Conservation (phyloP, 129 eudicot species). For the Helichrysum umbraculigerum region DNA sequence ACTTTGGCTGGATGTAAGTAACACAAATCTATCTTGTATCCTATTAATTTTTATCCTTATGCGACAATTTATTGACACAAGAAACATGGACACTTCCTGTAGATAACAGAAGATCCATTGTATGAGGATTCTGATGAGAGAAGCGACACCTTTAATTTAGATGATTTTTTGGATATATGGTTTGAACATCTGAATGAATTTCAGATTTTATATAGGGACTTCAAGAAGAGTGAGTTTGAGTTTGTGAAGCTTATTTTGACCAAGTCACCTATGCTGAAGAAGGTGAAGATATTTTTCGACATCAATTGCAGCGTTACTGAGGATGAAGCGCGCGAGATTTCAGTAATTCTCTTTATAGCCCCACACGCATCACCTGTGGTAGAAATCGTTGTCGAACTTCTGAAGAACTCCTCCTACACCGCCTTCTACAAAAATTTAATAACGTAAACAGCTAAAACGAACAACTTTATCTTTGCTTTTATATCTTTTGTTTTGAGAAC, state of each 20-base stretch:
- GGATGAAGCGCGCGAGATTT: too few species aligned
- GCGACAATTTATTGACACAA: not conserved
- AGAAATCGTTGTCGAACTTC: too few species aligned
- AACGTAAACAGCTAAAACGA: too few species aligned
- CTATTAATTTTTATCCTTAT: not conserved
- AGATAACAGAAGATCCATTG: not conserved
- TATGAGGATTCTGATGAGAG: not conserved
- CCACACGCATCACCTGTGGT: too few species aligned
- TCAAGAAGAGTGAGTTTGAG: not conserved
- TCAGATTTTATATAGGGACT: not conserved
- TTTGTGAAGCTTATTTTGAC: slow-evolving; percentile 16
- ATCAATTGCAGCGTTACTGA: too few species aligned
- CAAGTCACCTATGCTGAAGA: slow-evolving; percentile 17
- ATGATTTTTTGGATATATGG: slow-evolving; percentile 3
- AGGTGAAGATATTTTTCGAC: not conserved
- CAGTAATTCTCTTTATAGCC: too few species aligned
- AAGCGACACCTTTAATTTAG: not conserved
- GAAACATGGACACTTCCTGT: not conserved
- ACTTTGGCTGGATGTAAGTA: not conserved
- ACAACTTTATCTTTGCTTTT: too few species aligned
- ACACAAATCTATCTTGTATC: not conserved
- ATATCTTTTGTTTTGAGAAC: too few species aligned
- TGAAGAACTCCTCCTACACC: too few species aligned
- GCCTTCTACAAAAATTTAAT: too few species aligned
- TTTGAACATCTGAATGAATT: slow-evolving; percentile 13